Evolutionary conservation across 495 filamentous ascomycete genomes (phyloP).

Genomic region (Margaritispora aquatica): DNA sequence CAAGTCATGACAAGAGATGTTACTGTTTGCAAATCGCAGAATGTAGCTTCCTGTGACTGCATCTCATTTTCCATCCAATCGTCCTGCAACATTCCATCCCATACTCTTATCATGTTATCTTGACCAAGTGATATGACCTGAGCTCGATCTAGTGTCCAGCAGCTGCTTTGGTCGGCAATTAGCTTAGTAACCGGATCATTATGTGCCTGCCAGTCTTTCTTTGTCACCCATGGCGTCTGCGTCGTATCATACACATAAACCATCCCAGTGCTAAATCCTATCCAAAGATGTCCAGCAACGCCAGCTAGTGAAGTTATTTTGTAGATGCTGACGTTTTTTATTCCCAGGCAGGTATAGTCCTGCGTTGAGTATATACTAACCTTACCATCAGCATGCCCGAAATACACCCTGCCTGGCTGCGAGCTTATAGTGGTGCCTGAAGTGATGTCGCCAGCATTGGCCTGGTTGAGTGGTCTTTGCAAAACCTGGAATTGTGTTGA

Average conservation of each 20-base stretch:
- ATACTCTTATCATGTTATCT: slow-evolving; percentile 77
- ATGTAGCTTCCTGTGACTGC: slow-evolving; percentile 74
- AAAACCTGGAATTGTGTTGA: slow-evolving; percentile 62
- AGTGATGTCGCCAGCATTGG: slow-evolving; percentile 75
- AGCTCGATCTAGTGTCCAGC: slow-evolving; percentile 78
- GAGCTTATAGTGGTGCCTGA: slow-evolving; percentile 69
- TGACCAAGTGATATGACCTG: slow-evolving; percentile 87
- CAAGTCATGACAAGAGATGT: slow-evolving; percentile 78
- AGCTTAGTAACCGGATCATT: slow-evolving; percentile 73
- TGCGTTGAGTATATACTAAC: slow-evolving; percentile 80
- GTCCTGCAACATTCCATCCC: slow-evolving; percentile 90
- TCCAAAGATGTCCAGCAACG: slow-evolving; percentile 84
- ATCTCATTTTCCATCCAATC: slow-evolving; percentile 91
- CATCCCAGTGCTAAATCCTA: slow-evolving; percentile 92
- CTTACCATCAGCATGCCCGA: slow-evolving; percentile 92
- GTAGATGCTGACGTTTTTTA: slow-evolving; percentile 84
- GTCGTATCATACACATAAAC: slow-evolving; percentile 86
- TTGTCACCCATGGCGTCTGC: slow-evolving; percentile 75
- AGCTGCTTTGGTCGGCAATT: slow-evolving; percentile 70
- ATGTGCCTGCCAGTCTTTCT: slow-evolving; percentile 93
- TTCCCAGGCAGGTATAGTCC: slow-evolving; percentile 65
- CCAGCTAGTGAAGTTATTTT: slow-evolving; percentile 88
- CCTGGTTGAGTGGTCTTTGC: slow-evolving; percentile 57
- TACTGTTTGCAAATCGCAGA: slow-evolving; percentile 77
- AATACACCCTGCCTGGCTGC: slow-evolving; percentile 75